These are phyloP conservation scores for Thymus mandschuricus DNA, from an alignment of 257 asterid species.

Conservation along the genomic window DNA sequence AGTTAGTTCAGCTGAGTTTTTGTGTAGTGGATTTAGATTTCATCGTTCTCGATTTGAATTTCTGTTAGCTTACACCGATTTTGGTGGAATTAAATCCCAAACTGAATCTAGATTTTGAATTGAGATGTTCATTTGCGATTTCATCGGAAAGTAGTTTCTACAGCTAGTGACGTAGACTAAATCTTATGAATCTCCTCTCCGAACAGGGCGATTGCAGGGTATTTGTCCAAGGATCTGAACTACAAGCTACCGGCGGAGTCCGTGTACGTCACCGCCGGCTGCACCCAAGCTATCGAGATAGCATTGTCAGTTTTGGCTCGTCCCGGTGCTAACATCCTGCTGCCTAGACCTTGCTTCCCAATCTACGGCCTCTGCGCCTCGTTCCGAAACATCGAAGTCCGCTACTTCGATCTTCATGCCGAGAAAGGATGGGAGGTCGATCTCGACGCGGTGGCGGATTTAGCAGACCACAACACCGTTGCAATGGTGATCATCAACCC, in stretches of 20 bases:
- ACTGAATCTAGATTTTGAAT: neutral
- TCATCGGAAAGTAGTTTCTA: neutral
- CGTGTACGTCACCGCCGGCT: slow-evolving; percentile 88
- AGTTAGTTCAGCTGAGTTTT: too few species aligned
- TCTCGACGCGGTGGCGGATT: slow-evolving; percentile 58
- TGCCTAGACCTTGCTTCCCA: slow-evolving; percentile 89
- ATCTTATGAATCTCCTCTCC: slow-evolving; percentile 1
- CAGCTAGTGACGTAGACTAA: neutral
- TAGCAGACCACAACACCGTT: slow-evolving; percentile 79
- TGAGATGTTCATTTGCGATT: neutral
- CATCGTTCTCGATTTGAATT: neutral
- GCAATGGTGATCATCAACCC: slow-evolving; percentile 85
- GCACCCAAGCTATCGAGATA: slow-evolving; percentile 88
- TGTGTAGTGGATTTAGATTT: neutral
- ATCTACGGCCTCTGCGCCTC: slow-evolving; percentile 72
- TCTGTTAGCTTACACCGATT: neutral
- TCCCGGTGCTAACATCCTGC: slow-evolving; percentile 75
- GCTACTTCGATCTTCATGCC: slow-evolving; percentile 72
- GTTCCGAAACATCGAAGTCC: slow-evolving; percentile 65
- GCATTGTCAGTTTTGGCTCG: slow-evolving; percentile 63
- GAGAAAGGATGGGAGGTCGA: slow-evolving; percentile 82
- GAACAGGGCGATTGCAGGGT: slow-evolving; percentile 78
- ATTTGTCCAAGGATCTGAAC: slow-evolving; percentile 74
- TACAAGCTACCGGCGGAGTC: slow-evolving; percentile 59
- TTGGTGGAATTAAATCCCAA: neutral